These are phyloP conservation scores for Leucosporidium scottii DNA, from an alignment of 768 basidiomycete species.

Conservation along the genomic window DNA sequence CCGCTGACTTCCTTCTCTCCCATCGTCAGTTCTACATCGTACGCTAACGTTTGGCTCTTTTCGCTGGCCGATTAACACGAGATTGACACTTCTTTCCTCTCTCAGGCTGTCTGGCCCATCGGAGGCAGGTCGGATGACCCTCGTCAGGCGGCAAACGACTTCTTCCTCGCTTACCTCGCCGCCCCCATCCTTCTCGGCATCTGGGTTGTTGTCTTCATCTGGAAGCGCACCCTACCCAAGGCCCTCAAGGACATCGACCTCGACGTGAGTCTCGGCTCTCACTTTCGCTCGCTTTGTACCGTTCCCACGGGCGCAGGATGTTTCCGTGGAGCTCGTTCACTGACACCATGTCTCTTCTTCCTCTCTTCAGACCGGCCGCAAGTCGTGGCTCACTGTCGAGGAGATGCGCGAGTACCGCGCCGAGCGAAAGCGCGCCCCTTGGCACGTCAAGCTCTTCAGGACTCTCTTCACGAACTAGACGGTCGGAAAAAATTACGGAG, in stretches of 20 bases:
- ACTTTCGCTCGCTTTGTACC: too few relatives aligned
- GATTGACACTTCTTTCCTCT: too few relatives aligned
- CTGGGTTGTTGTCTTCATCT: conserved; percentile 31
- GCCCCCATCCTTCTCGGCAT: conserved; percentile 32
- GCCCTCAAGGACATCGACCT: conserved; percentile 35
- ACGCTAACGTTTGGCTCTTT: too few relatives aligned
- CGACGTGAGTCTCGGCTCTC: conserved; percentile 7
- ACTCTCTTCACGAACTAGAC: conserved; percentile 27
- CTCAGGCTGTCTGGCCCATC: neutral
- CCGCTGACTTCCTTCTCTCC: neutral
- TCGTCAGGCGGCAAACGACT: conserved; percentile 3
- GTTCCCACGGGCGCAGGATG: too few relatives aligned
- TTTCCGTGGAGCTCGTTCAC: too few relatives aligned
- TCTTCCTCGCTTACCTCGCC: conserved; percentile 27
- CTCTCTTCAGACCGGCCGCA: conserved; percentile 33
- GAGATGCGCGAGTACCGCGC: conserved; percentile 33
- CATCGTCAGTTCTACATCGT: conserved; percentile 29
- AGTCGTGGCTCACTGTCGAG: conserved; percentile 32
- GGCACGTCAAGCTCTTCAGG: conserved; percentile 16
- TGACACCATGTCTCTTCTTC: too few relatives aligned
- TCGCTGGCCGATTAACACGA: too few relatives aligned
- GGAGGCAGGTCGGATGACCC: neutral
- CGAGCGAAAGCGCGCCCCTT: conserved; percentile 17
- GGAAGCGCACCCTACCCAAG: conserved; percentile 30
- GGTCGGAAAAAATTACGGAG: neutral